Percentiles rank a stretch among this genome's conserved stretches.
Evolutionary conservation across 805 yeast genomes (phyloP).

Genomic region (Starmerella powellii): DNA sequence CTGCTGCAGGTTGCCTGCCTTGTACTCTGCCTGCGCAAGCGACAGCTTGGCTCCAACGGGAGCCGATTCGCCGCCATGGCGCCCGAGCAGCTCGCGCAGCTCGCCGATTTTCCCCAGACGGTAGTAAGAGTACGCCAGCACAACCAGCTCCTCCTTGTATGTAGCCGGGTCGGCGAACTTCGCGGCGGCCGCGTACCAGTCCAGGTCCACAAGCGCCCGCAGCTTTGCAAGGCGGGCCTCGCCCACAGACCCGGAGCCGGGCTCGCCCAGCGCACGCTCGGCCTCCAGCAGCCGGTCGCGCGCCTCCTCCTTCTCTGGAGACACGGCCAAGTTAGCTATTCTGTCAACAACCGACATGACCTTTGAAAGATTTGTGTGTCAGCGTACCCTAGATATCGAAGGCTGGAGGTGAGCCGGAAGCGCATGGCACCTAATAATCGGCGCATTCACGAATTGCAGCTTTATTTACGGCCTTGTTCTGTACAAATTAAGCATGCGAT

Average conservation of each 20-base stretch:
- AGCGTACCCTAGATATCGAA: too few relatives aligned
- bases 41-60: constrained; percentile 33
- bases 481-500: too few relatives aligned
- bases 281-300: constrained; percentile 29
- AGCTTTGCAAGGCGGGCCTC: constrained; percentile 35
- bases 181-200: constrained; percentile 41
- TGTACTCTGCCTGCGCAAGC: constrained; percentile 44
- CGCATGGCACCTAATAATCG: too few relatives aligned
- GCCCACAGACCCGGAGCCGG: constrained; percentile 23
- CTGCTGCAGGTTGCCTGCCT: constrained; percentile 33
- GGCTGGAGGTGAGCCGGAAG: too few relatives aligned
- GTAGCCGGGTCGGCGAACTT: constrained; percentile 24
- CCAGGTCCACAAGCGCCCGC: constrained; percentile 49
- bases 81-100: constrained; percentile 20
- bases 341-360: constrained; percentile 15
- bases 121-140: constrained; percentile 49
- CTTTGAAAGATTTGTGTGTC: too few relatives aligned
- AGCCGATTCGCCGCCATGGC: constrained; percentile 11
- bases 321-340: constrained; percentile 14
- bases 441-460: too few relatives aligned
- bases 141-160: constrained; percentile 26
- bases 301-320: constrained; percentile 25
- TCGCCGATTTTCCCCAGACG: constrained; percentile 38
- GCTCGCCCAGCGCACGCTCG: constrained; percentile 24
- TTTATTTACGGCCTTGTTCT: too few relatives aligned